A percentile compares a stretch with the other conserved stretches of the same genome.
phyloP scores from a whole-genome alignment of 2,329 filamentous ascomycete species.

The Colletotrichum sojae region DNA sequence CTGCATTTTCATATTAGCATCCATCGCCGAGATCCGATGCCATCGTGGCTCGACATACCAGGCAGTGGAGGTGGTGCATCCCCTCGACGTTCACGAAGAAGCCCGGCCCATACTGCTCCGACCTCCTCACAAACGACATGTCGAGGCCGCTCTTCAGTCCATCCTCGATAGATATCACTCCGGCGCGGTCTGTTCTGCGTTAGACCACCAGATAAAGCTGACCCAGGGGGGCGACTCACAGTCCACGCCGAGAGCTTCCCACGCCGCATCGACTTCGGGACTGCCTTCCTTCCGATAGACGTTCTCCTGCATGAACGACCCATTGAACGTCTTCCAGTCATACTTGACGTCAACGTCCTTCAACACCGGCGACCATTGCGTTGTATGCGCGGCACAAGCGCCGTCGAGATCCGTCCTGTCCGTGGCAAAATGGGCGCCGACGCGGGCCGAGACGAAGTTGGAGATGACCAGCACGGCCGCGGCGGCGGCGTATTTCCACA shows the following conservation, averaged over 20 bases:
- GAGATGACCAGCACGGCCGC: constrained; percentile 32
- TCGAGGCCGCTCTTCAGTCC: constrained; percentile 66
- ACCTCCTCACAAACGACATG: constrained; percentile 68
- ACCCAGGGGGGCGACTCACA: constrained; percentile 54
- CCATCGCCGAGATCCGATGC: background rate
- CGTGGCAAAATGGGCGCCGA: constrained; percentile 42
- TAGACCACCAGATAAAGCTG: background rate
- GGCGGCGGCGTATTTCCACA: constrained; percentile 17
- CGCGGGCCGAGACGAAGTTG: constrained; percentile 41
- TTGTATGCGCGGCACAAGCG: constrained; percentile 50
- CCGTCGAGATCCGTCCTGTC: constrained; percentile 40
- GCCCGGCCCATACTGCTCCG: constrained; percentile 69
- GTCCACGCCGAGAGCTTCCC: constrained; percentile 60
- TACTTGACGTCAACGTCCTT: constrained; percentile 52
- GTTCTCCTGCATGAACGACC: constrained; percentile 68
- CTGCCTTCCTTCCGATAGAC: constrained; percentile 65
- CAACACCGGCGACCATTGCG: constrained; percentile 55
- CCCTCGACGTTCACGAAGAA: constrained; percentile 71
- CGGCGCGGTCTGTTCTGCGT: constrained; percentile 55
- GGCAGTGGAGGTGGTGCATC: constrained; percentile 70
- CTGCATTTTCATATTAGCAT: constrained; percentile 45
- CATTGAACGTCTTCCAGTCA: constrained; percentile 63
- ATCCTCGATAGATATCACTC: constrained; percentile 64
- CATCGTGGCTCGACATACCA: constrained; percentile 54
- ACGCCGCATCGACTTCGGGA: constrained; percentile 70